These are phyloP conservation scores for Strobilomyces dryophilus DNA, from an alignment of 768 basidiomycete species.

Conservation along the genomic window DNA sequence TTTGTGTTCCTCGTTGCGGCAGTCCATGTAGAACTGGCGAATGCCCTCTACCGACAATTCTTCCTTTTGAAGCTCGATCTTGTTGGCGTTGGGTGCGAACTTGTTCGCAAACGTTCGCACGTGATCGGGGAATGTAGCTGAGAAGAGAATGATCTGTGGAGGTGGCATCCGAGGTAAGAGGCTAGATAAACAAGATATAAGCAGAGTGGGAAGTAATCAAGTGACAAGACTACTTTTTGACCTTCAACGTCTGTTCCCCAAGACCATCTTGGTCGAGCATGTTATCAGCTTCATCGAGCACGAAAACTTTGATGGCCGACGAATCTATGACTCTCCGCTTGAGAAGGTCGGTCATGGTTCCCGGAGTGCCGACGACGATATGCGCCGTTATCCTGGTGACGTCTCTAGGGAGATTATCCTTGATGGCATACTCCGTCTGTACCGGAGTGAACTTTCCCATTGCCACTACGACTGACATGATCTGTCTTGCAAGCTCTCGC, in stretches of 20 bases:
- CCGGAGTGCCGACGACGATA: constrained; percentile 93
- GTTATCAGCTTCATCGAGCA: constrained; percentile 97
- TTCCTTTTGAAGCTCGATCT: constrained; percentile 91
- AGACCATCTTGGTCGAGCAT: constrained; percentile 95
- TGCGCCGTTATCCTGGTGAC: constrained; percentile 77
- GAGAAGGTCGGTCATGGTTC: constrained; percentile 89
- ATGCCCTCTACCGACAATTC: constrained; percentile 94
- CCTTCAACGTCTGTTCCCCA: constrained; percentile 88
- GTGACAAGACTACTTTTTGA: constrained; percentile 73
- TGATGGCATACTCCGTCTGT: constrained; percentile 94
- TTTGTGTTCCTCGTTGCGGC: constrained; percentile 86
- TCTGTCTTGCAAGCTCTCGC: constrained; percentile 94
- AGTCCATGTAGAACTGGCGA: constrained; percentile 98
- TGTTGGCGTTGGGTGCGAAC: constrained; percentile 93
- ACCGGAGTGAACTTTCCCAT: constrained; percentile 96
- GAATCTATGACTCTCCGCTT: constrained; percentile 74
- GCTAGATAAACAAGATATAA: constrained; percentile 33
- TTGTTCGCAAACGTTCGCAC: constrained; percentile 89
- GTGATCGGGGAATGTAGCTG: constrained; percentile 94
- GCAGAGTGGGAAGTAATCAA: neutral
- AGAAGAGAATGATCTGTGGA: constrained; percentile 92
- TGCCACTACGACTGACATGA: constrained; percentile 88
- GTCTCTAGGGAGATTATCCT: constrained; percentile 69
- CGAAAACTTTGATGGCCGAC: constrained; percentile 82
- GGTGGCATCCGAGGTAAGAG: constrained; percentile 52